Conservation (phyloP, 176 grass and related monocot genomes). For the Dendrocalamus sinicus region DNA sequence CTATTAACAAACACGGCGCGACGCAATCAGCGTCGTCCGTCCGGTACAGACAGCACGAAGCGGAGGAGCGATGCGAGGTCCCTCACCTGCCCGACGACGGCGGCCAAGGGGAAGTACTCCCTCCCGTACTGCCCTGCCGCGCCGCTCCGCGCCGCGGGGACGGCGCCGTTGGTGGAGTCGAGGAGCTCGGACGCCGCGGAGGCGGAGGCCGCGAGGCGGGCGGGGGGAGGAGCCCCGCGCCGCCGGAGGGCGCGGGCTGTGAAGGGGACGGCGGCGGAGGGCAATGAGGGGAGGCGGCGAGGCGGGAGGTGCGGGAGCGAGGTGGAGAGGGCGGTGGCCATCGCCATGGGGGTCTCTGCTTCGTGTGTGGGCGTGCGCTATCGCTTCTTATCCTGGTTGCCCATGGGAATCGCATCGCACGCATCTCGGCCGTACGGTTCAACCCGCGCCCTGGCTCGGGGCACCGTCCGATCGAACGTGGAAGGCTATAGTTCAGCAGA, state of each 20-base stretch:
- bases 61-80: background rate
- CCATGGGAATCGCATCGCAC: conserved; percentile 33
- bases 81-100: conserved; percentile 86
- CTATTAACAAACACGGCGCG: no score
- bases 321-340: conserved; percentile 58
- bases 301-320: conserved; percentile 53
- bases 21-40: background rate
- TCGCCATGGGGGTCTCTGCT: conserved; percentile 54
- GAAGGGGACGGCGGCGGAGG: background rate
- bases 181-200: conserved; percentile 53
- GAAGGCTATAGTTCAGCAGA: no score
- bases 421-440: conserved; percentile 29
- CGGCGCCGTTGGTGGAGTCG: conserved; percentile 74
- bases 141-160: conserved; percentile 33
- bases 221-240: conserved; percentile 8
- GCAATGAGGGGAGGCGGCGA: conserved; percentile 9
- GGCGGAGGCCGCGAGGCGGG: conserved; percentile 53
- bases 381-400: conserved; percentile 54
- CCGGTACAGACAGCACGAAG: background rate
- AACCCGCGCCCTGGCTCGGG: no score
- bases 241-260: background rate
- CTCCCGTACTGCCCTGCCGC: conserved; percentile 56
- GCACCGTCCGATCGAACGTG: conserved; percentile 17
- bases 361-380: conserved; percentile 12
- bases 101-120: conserved; percentile 91